phyloP scores from a whole-genome alignment of 2,329 filamentous ascomycete genomes.

The Aspergillus sp. region DNA sequence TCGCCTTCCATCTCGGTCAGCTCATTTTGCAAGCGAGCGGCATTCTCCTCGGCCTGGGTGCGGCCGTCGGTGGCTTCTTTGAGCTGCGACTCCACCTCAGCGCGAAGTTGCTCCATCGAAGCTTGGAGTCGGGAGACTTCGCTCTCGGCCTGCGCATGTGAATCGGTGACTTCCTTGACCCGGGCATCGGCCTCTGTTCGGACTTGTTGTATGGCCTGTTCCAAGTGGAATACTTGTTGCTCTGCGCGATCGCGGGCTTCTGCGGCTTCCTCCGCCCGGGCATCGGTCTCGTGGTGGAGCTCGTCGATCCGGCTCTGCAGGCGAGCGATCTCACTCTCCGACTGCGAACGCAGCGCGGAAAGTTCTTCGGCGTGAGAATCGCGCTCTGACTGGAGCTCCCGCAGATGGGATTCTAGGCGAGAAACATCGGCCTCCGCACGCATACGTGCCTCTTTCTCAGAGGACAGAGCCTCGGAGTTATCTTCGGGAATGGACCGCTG shows the following conservation, averaged over 20 bases:
- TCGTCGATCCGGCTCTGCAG: constrained; percentile 32
- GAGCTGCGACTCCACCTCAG: constrained; percentile 32
- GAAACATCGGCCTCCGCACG: constrained; percentile 19
- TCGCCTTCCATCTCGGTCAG: constrained; percentile 59
- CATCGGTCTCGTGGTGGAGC: constrained; percentile 26
- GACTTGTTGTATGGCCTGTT: constrained; percentile 24
- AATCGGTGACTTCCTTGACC: constrained; percentile 21
- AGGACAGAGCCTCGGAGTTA: constrained; percentile 26
- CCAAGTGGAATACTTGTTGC: constrained; percentile 26
- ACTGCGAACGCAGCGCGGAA: constrained; percentile 16
- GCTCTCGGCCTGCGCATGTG: constrained; percentile 17
- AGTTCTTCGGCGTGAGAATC: constrained; percentile 17
- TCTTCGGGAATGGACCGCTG: constrained; percentile 30
- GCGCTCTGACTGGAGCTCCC: constrained; percentile 15
- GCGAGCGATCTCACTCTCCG: constrained; percentile 25
- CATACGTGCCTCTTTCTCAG: constrained; percentile 27
- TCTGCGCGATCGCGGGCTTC: constrained; percentile 29
- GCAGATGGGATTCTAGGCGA: constrained; percentile 13
- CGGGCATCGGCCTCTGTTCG: constrained; percentile 21
- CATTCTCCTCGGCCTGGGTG: constrained; percentile 35
- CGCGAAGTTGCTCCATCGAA: constrained; percentile 31
- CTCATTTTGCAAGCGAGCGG: constrained; percentile 47
- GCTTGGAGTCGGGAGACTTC: constrained; percentile 21
- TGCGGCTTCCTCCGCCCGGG: constrained; percentile 16
- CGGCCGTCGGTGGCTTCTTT: constrained; percentile 28